Conservation (phyloP, 768 basidiomycete genomes). For the Daedalea quercina region DNA sequence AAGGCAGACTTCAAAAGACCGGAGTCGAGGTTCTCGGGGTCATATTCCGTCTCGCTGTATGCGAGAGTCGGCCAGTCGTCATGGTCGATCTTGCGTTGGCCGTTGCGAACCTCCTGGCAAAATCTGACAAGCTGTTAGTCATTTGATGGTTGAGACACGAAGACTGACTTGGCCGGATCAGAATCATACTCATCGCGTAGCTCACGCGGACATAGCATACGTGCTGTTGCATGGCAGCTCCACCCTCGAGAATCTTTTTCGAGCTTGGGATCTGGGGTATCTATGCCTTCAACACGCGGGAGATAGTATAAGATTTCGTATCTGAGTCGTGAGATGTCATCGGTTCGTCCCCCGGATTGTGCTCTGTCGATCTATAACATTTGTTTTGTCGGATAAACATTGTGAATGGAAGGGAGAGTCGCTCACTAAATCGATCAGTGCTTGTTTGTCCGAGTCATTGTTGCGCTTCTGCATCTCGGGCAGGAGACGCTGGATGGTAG, state of each 20-base stretch:
- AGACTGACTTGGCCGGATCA: neutral
- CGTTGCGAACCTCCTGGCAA: neutral
- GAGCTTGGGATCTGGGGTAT: too few species aligned
- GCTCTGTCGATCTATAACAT: too few species aligned
- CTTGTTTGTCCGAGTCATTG: too few species aligned
- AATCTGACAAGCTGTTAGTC: neutral
- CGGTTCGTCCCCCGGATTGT: too few species aligned
- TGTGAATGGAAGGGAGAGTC: too few species aligned
- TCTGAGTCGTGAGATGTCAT: too few species aligned
- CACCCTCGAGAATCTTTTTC: neutral
- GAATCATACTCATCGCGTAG: neutral
- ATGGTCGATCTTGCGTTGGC: neutral
- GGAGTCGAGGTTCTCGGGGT: neutral
- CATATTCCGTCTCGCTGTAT: neutral
- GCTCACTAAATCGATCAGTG: too few species aligned
- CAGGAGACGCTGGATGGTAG: too few species aligned
- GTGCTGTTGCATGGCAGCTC: neutral
- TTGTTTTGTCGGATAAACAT: too few species aligned
- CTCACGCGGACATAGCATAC: neutral
- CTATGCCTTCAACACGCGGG: too few species aligned
- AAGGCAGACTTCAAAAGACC: neutral
- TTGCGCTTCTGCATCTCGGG: too few species aligned
- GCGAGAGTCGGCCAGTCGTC: neutral
- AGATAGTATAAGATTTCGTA: too few species aligned
- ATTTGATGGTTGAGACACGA: neutral